Conservation (phyloP, 106 monocot species). For the Phalaenopsis equestris region DNA sequence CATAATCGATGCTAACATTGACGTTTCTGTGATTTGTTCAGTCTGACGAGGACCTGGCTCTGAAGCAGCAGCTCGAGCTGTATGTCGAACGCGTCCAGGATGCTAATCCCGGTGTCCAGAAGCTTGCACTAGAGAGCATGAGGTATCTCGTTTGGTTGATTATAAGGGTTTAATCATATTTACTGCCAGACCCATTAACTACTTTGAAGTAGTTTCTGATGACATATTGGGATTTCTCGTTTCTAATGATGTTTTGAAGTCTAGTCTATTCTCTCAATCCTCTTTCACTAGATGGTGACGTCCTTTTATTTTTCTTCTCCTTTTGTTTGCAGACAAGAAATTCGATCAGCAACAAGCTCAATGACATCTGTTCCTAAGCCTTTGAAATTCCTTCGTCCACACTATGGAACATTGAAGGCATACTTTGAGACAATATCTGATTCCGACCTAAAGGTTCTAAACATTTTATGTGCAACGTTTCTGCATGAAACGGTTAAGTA, state of each 20-base stretch:
- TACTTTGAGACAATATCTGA: slow-evolving; percentile 77
- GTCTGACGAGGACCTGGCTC: slow-evolving; percentile 90
- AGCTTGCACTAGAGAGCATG: slow-evolving; percentile 94
- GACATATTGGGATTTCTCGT: not conserved
- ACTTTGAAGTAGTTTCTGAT: not conserved
- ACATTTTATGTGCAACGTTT: not conserved
- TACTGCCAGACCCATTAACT: not conserved
- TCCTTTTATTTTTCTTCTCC: not conserved
- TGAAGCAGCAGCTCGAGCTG: slow-evolving; percentile 87
- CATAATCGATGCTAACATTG: not conserved
- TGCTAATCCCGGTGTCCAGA: slow-evolving; percentile 82
- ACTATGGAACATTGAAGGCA: slow-evolving; percentile 76
- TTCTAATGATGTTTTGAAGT: not conserved
- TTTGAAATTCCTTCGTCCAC: slow-evolving; percentile 86
- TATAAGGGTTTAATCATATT: not conserved
- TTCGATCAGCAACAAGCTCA: slow-evolving; percentile 84
- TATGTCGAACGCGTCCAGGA: slow-evolving; percentile 91
- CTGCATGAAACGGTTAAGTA: not conserved
- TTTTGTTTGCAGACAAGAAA: slow-evolving; percentile 67
- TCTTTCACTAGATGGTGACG: not conserved
- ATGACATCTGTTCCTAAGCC: slow-evolving; percentile 98
- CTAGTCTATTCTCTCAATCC: not conserved
- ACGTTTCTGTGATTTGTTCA: slow-evolving; percentile 11
- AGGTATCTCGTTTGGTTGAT: slow-evolving; percentile 31
- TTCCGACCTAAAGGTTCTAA: slow-evolving; percentile 68